Evolutionary conservation across 2,329 filamentous ascomycete species (phyloP), one percentile per base, ranked within the genome.

Genomic region (Calonectria montana): DNA sequence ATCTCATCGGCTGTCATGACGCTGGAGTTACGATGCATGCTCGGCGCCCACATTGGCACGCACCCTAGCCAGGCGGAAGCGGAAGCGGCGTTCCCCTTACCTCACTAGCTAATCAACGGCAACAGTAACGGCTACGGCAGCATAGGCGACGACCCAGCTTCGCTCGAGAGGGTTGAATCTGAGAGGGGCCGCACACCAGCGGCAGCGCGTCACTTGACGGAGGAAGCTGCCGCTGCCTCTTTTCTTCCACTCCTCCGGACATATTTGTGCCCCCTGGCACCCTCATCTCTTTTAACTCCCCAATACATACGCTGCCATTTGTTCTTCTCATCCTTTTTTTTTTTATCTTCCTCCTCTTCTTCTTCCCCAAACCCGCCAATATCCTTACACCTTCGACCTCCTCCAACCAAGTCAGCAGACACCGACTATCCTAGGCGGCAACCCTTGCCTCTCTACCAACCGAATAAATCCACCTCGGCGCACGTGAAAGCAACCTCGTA

Each of bases 191-290:
- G 67, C 65, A 50, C 45, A 47, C 53, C 69, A 71, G 70, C 61
- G 74, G 73, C 61, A 73, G 73, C 68, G 75, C 69, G 73, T 78
- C 77, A 78, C 73, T 78, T 75, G 75, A 73, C 68, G 74, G 68
- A 70, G 67, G 50, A 53, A 62, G 39, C 48, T 39, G 69, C 72
- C 59, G 53, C 70, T 70, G 64, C 43, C 55, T 29, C 16, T 21
- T 69, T 47, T 67, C 71, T 77, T 73, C 76, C 76, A 76, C 77
- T 74, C 66, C 75, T 63, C 77, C 75, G 73, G 72, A 45, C 63
- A 37, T 70, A 72, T 65, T 64, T 71, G 23, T 70, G 29, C n/a
- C 47, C 47, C 65, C 59, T 61, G 31, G 53, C 21, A 59, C 41
- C 45, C 41, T 61, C 50, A 63, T 62, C 61, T 64, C 31, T 66